Percentiles rank a stretch among this genome's conserved stretches.
Evolutionary conservation across 2,329 filamentous ascomycete genomes (phyloP).

Genomic region (Sphaerulina populicola): DNA sequence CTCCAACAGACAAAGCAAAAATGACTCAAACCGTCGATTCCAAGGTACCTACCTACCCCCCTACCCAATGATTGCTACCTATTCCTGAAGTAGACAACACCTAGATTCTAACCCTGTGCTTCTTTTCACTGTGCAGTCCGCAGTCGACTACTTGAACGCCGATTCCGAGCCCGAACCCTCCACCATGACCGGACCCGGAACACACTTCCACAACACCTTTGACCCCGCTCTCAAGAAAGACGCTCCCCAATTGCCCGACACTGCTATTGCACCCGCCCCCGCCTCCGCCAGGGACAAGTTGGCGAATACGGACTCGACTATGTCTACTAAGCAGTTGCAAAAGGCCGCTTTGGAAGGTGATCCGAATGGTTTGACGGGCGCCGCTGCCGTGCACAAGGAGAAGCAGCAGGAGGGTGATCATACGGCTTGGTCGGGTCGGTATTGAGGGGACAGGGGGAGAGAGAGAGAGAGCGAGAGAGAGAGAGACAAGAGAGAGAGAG

Average conservation of each 20-base stretch:
- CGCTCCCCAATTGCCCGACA: conserved; percentile 10
- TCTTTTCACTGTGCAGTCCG: conserved; percentile 1
- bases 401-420: not conserved
- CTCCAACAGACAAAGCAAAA: not conserved
- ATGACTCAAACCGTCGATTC: not conserved
- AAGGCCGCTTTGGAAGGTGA: conserved; percentile 17
- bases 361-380: conserved; percentile 14
- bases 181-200: conserved; percentile 14
- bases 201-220: conserved; percentile 18
- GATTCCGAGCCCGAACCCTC: conserved; percentile 16
- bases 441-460: not conserved
- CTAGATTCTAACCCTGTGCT: not conserved
- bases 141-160: conserved; percentile 15
- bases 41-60: too few species aligned
- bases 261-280: not conserved
- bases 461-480: too few species aligned
- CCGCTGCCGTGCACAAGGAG: not conserved
- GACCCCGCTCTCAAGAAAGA: conserved; percentile 14
- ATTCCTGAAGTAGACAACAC: too few species aligned
- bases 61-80: too few species aligned
- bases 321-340: conserved; percentile 18
- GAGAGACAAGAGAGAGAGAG: too few species aligned
- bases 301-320: conserved; percentile 11
- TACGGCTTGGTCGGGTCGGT: not conserved
- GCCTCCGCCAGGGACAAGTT: conserved; percentile 12